Evolutionary conservation across 1,284 basidiomycete genomes (phyloP).

Genomic region (Fomitopsis palustris): DNA sequence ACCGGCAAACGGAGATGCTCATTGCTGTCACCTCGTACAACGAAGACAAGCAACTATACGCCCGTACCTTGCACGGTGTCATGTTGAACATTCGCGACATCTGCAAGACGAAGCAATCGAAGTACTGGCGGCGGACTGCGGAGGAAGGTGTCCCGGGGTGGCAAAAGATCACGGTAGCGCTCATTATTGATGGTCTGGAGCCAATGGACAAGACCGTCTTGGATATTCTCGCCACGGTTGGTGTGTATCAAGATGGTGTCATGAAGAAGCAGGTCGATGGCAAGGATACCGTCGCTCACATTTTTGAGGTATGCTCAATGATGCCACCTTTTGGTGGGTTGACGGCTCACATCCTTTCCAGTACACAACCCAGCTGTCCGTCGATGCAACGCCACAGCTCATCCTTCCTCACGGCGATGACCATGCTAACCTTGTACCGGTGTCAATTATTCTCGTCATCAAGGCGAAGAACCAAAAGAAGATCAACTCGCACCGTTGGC

Average conservation of each 20-base stretch:
- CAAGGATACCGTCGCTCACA: slow-evolving; percentile 89
- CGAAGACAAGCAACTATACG: slow-evolving; percentile 92
- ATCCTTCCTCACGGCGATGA: slow-evolving; percentile 88
- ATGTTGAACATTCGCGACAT: slow-evolving; percentile 99
- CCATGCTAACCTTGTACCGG: slow-evolving; percentile 89
- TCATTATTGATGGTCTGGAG: slow-evolving; percentile 93
- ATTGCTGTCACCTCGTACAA: slow-evolving; percentile 91
- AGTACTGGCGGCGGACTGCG: slow-evolving; percentile 84
- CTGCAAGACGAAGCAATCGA: slow-evolving; percentile 93
- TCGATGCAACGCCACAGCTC: slow-evolving; percentile 85
- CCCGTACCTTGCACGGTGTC: slow-evolving; percentile 90
- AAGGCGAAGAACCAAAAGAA: slow-evolving; percentile 99
- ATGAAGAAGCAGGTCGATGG: slow-evolving; percentile 95
- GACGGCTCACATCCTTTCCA: slow-evolving; percentile 24
- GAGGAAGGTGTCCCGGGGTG: slow-evolving; percentile 89
- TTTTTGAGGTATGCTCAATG: slow-evolving; percentile 68
- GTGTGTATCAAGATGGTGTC: slow-evolving; percentile 90
- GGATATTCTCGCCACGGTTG: slow-evolving; percentile 84
- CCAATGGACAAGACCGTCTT: slow-evolving; percentile 95
- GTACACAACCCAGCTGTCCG: slow-evolving; percentile 91
- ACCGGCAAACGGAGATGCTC: slow-evolving; percentile 88
- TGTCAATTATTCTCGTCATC: slow-evolving; percentile 92
- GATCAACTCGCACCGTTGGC: slow-evolving; percentile 96
- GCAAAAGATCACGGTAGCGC: slow-evolving; percentile 91
- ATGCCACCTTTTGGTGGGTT: background rate